Evolutionary conservation across 805 yeast species (phyloP).

Genomic region (Myxozyma mucilagina): DNA sequence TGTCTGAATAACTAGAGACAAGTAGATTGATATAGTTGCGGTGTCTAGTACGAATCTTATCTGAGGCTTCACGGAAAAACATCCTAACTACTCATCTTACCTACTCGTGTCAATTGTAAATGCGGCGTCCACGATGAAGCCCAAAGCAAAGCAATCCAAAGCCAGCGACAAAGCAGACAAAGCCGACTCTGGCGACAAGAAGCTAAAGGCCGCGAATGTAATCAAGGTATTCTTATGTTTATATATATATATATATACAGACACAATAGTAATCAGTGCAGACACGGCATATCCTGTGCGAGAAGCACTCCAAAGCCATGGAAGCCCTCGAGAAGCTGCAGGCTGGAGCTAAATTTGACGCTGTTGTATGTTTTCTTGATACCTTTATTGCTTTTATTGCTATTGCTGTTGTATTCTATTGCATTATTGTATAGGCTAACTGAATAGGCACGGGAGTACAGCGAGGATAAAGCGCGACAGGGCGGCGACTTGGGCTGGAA

Average conservation of each 20-base stretch:
- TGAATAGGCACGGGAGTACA: constrained; percentile 25
- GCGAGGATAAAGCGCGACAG: constrained; percentile 32
- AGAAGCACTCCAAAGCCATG: constrained; percentile 27
- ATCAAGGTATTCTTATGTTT: constrained; percentile 14
- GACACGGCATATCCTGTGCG: constrained; percentile 31
- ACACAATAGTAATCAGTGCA: background rate
- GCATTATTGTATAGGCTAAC: background rate
- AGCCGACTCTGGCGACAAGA: constrained; percentile 1
- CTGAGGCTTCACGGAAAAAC: too few relatives aligned
- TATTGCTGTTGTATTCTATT: too few relatives aligned
- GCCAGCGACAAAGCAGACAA: background rate
- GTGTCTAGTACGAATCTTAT: too few relatives aligned
- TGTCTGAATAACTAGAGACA: too few relatives aligned
- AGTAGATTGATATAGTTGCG: too few relatives aligned
- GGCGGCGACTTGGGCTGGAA: constrained; percentile 34
- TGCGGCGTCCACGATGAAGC: constrained; percentile 3
- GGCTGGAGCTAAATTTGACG: constrained; percentile 29
- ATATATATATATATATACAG: background rate
- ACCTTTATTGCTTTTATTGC: too few relatives aligned
- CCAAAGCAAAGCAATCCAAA: background rate
- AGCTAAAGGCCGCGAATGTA: constrained; percentile 29
- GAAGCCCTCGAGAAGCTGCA: constrained; percentile 28
- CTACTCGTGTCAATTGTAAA: too few relatives aligned
- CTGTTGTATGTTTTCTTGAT: constrained; percentile 12
- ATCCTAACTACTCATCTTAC: too few relatives aligned